Conservation (phyloP, 148 eudicot species). For the Limonium bicolor region DNA sequence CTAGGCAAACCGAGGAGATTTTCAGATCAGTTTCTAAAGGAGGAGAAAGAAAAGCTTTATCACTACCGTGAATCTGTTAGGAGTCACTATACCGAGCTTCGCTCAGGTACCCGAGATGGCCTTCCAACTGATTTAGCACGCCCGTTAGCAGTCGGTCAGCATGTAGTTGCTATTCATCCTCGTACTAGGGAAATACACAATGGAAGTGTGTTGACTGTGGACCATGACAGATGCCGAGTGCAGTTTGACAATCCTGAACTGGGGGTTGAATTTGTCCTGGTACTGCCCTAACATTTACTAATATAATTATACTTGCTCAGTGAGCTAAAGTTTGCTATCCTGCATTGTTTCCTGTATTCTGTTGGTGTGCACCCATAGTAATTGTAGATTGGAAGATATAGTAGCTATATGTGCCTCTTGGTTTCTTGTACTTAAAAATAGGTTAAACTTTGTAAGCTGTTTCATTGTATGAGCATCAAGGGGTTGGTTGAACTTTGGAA, state of each 20-base stretch:
- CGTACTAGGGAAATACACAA: slow-evolving; percentile 75
- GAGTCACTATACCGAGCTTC: slow-evolving; percentile 82
- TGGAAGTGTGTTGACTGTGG: slow-evolving; percentile 90
- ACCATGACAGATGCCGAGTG: slow-evolving; percentile 70
- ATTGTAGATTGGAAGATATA: too few species aligned
- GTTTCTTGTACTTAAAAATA: too few species aligned
- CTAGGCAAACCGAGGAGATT: slow-evolving; percentile 94
- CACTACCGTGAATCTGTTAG: slow-evolving; percentile 91
- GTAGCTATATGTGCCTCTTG: too few species aligned
- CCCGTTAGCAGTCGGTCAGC: slow-evolving; percentile 95
- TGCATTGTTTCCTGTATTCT: too few species aligned
- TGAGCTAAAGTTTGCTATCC: not conserved
- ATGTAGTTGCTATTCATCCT: slow-evolving; percentile 91
- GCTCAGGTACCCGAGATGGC: slow-evolving; percentile 76
- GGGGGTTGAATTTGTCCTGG: slow-evolving; percentile 97
- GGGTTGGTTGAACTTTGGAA: too few species aligned
- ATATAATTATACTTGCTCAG: too few species aligned
- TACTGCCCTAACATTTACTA: slow-evolving; percentile 18
- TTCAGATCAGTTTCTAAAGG: slow-evolving; percentile 81
- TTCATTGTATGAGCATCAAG: too few species aligned
- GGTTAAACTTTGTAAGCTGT: too few species aligned
- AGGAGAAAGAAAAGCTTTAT: slow-evolving; percentile 90
- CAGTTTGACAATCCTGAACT: slow-evolving; percentile 93
- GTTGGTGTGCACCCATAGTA: too few species aligned
- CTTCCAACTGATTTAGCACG: slow-evolving; percentile 94